Evolutionary conservation across 2,329 filamentous ascomycete species (phyloP), one percentile per base, ranked within the genome.

Genomic region (Aspergillus melleus): DNA sequence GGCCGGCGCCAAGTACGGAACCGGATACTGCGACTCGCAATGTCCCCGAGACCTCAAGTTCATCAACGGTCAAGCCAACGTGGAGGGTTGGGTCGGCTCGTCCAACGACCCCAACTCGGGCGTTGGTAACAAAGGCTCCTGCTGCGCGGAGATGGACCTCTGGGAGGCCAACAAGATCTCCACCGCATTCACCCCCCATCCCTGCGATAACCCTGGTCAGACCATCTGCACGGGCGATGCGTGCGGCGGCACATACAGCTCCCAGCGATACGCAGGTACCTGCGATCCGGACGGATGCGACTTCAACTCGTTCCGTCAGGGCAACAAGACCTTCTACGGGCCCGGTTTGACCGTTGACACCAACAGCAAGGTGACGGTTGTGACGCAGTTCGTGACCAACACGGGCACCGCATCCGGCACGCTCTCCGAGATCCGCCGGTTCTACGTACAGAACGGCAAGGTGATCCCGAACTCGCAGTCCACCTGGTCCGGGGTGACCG

Each of bases 281-380:
- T 90, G 88, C 73, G 88, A 90, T 72, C 85, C 86, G 62, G 86
- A 89, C 68, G 88, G 88, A 46, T 90, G 88, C 69, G 88, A 89
- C 73, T 89, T 88, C 82, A 89, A 89, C 82, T 72, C 82, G 44
- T 90, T 84, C 83, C 87, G 87, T 71, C 80, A 85, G 80, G 88
- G 88, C 62, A 82, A 86, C 76, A 79, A 78, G 61, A 77, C 76
- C 73, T 90, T 88, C 80, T 90, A 85, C 77, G 88, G 87, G 55
- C 76, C 81, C 0, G 80, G 80, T 63, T 79, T 79, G 71, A 86
- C 77, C 54, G 77, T 90, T 66, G 83, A 89, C 71, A 87, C 86
- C 57, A 82, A 74, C 63, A 78, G 80, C 70, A 83, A 84, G 67
- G 74, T 89, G 66, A 89, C 87, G 9, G 86, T 90, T 24, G 84